Evolutionary conservation across 257 asterid species (phyloP).

Genomic region (Dorcoceras hygrometricum): DNA sequence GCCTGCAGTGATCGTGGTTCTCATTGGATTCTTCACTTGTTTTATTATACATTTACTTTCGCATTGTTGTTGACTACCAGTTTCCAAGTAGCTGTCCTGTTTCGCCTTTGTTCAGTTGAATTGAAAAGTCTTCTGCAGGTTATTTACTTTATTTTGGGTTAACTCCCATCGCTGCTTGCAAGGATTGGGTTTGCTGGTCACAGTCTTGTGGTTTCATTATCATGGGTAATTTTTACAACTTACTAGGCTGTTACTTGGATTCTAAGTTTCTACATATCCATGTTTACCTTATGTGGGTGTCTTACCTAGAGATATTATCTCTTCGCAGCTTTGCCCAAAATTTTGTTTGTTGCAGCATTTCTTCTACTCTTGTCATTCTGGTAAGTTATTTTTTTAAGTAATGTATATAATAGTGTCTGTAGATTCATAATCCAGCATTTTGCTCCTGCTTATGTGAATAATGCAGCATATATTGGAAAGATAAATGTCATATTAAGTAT

Average conservation of each 20-base stretch:
- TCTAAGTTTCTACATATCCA: neutral
- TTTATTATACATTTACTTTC: no score
- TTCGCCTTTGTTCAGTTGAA: no score
- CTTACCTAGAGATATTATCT: no score
- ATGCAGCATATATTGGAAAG: neutral
- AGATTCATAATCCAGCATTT: neutral
- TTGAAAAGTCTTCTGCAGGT: neutral
- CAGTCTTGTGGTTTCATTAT: neutral
- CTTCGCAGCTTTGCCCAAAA: conserved; percentile 71
- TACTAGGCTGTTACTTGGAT: no score
- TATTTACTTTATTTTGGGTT: neutral
- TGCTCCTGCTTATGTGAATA: neutral
- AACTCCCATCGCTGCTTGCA: neutral
- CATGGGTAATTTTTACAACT: neutral
- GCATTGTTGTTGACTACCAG: neutral
- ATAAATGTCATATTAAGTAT: neutral
- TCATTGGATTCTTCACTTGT: neutral
- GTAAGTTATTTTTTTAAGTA: conserved; percentile 52
- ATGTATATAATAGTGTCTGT: neutral
- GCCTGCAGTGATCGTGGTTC: neutral
- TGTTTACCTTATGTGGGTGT: neutral
- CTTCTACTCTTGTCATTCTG: conserved; percentile 88
- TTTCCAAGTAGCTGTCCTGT: neutral
- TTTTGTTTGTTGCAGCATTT: conserved; percentile 77
- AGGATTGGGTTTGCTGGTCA: neutral